These are phyloP conservation scores for Pogostemon cablin DNA, from an alignment of 257 asterid genomes.

Conservation along the genomic window DNA sequence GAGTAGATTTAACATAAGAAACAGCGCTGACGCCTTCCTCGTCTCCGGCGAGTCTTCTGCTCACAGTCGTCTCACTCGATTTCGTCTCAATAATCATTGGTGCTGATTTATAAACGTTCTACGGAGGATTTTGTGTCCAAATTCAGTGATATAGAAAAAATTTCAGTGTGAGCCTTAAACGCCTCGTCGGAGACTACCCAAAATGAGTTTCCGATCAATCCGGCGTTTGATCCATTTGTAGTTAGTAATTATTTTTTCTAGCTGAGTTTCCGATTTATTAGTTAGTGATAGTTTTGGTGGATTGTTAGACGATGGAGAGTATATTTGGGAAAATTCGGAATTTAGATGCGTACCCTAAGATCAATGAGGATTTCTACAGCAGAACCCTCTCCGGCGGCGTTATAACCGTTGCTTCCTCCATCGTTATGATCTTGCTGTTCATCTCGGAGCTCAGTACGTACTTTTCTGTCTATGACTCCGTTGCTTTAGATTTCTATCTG, in stretches of 20 bases:
- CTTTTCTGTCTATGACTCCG: slow-evolving; percentile 14
- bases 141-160: slow-evolving; percentile 32
- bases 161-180: slow-evolving; percentile 19
- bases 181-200: slow-evolving; percentile 29
- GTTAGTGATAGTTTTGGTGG: slow-evolving; percentile 20
- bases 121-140: slow-evolving; percentile 26
- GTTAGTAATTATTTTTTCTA: slow-evolving; percentile 6
- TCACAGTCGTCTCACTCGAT: slow-evolving; percentile 29
- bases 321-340: slow-evolving; percentile 66
- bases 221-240: slow-evolving; percentile 32
- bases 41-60: slow-evolving; percentile 43
- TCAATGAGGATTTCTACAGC: slow-evolving; percentile 98
- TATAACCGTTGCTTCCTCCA: slow-evolving; percentile 81
- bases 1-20: slow-evolving; percentile 31
- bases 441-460: slow-evolving; percentile 91
- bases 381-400: slow-evolving; percentile 93
- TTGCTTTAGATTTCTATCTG: slow-evolving; percentile 5
- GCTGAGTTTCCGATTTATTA: slow-evolving; percentile 6
- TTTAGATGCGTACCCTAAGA: slow-evolving; percentile 93
- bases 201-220: slow-evolving; percentile 28
- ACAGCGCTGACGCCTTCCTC: slow-evolving; percentile 35
- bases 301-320: slow-evolving; percentile 57
- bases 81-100: neutral
- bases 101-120: neutral
- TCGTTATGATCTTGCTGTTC: slow-evolving; percentile 87